phyloP scores from a whole-genome alignment of 495 filamentous ascomycete genomes.

The Chaetomium cochliodes region DNA sequence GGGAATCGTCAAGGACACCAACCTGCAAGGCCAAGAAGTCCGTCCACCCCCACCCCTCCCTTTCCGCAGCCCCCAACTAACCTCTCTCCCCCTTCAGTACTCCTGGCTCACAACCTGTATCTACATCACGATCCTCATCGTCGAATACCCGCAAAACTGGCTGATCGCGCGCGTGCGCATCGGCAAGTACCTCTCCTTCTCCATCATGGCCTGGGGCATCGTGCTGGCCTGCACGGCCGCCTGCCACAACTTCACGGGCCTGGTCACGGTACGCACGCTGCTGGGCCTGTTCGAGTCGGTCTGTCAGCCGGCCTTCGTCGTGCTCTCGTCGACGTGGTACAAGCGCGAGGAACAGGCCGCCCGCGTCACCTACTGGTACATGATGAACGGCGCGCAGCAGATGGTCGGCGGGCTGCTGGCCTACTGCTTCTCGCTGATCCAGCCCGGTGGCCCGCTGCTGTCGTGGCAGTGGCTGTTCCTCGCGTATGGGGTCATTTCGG shows the following conservation, averaged over 20 bases:
- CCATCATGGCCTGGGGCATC: slow-evolving; percentile 60
- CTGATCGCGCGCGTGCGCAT: slow-evolving; percentile 53
- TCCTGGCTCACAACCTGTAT: slow-evolving; percentile 55
- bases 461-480: slow-evolving; percentile 57
- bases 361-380: slow-evolving; percentile 69
- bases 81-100: slow-evolving; percentile 31
- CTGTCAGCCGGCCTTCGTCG: slow-evolving; percentile 59
- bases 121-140: slow-evolving; percentile 53
- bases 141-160: slow-evolving; percentile 57
- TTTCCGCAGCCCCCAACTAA: neutral
- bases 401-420: slow-evolving; percentile 57
- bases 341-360: slow-evolving; percentile 64
- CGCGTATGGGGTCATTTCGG: slow-evolving; percentile 53
- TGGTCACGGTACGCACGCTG: slow-evolving; percentile 59
- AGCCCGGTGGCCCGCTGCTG: slow-evolving; percentile 40
- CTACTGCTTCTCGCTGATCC: slow-evolving; percentile 56
- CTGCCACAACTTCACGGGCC: slow-evolving; percentile 54
- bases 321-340: slow-evolving; percentile 73
- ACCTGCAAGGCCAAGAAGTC: slow-evolving; percentile 52
- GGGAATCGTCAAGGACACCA: slow-evolving; percentile 58
- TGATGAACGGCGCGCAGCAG: slow-evolving; percentile 63
- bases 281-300: slow-evolving; percentile 69
- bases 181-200: slow-evolving; percentile 59
- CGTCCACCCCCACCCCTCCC: slow-evolving; percentile 5
- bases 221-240: slow-evolving; percentile 59